Evolutionary conservation across 2,329 filamentous ascomycete genomes (phyloP).

Genomic region (Tolypocladium tropicale): DNA sequence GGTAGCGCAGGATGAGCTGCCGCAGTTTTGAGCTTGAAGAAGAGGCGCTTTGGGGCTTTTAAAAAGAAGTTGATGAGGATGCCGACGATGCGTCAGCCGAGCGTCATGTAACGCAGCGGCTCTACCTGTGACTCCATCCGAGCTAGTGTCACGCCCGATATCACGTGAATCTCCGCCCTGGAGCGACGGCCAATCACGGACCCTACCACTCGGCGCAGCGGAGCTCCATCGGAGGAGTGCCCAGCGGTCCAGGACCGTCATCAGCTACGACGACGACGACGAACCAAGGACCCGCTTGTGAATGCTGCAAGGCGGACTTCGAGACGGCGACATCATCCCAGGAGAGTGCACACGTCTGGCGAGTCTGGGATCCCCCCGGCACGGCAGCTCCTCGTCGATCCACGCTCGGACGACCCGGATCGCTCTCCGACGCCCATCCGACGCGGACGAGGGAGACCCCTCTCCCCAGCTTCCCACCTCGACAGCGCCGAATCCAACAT

Average conservation of each 20-base stretch:
- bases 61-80: background rate
- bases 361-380: background rate
- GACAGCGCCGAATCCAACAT: slow-evolving; percentile 7
- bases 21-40: background rate
- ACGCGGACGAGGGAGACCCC: background rate
- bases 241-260: too few species aligned
- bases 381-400: background rate
- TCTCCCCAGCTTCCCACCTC: background rate
- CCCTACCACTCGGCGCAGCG: background rate
- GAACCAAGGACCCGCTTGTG: too few species aligned
- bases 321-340: background rate
- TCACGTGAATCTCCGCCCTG: background rate
- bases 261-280: background rate
- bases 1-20: background rate
- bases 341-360: background rate
- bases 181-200: background rate
- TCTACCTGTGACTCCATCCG: background rate
- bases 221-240: background rate
- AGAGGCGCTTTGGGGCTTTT: background rate
- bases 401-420: background rate
- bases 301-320: background rate
- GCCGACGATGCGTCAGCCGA: background rate
- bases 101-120: background rate
- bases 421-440: background rate
- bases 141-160: background rate